Conservation (phyloP, 169 alveolate genomes). For the Neospora caninum region DNA sequence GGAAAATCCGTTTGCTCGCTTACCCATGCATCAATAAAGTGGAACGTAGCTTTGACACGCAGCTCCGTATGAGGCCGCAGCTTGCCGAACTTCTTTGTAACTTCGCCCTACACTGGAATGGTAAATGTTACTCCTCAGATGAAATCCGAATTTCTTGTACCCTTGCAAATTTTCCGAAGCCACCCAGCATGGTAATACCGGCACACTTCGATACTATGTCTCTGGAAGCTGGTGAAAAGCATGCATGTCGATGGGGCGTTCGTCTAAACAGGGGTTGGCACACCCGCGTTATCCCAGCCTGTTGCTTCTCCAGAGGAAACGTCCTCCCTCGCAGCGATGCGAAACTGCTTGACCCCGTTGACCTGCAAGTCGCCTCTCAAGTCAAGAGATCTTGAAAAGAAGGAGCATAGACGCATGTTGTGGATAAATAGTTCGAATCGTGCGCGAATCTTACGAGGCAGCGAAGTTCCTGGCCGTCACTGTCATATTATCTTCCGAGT, state of each 20-base stretch:
- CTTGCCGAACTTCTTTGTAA: constrained; percentile 70
- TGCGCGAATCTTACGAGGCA: background rate
- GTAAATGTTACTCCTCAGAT: background rate
- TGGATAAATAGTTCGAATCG: background rate
- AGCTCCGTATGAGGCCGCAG: constrained; percentile 77
- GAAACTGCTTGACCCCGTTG: constrained; percentile 65
- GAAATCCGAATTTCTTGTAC: constrained; percentile 25
- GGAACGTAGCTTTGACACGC: constrained; percentile 78
- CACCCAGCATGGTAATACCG: constrained; percentile 72
- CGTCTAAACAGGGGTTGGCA: background rate
- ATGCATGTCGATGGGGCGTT: background rate
- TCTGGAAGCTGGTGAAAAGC: constrained; percentile 40
- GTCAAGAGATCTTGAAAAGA: constrained; percentile 54
- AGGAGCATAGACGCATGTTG: too few relatives aligned
- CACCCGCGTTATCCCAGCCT: constrained; percentile 72
- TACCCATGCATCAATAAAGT: constrained; percentile 83
- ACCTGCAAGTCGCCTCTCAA: constrained; percentile 59
- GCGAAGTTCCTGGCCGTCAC: constrained; percentile 52
- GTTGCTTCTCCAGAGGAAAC: constrained; percentile 60
- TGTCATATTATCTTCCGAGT: constrained; percentile 54
- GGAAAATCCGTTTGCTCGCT: background rate
- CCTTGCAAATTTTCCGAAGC: constrained; percentile 71
- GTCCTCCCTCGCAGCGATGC: constrained; percentile 64
- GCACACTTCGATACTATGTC: constrained; percentile 67
- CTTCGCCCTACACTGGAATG: constrained; percentile 72